These are phyloP conservation scores for Kodamaea laetipori DNA, from an alignment of 805 yeast genomes.

Conservation along the genomic window DNA sequence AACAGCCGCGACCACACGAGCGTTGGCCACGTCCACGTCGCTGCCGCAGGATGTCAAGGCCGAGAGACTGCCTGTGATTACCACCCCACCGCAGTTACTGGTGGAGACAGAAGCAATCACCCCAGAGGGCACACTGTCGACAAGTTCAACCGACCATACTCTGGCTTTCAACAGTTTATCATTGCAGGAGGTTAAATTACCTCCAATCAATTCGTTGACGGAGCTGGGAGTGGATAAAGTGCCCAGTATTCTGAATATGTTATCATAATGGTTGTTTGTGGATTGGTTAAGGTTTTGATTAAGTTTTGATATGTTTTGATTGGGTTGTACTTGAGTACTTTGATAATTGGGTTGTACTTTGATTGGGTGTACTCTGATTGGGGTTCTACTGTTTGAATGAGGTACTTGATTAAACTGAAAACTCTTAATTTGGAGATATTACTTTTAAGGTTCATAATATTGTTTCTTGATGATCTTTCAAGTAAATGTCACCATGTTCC, in stretches of 20 bases:
- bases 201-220: conserved; percentile 11
- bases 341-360: too few species aligned
- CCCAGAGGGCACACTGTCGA: conserved; percentile 10
- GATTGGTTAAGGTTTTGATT: too few species aligned
- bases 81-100: conserved; percentile 5
- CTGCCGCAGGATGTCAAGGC: conserved; percentile 7
- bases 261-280: conserved; percentile 8
- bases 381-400: too few species aligned
- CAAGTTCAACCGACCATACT: conserved; percentile 12
- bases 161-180: conserved; percentile 15
- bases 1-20: conserved; percentile 14
- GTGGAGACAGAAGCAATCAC: conserved; percentile 4
- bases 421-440: too few species aligned
- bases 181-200: conserved; percentile 16
- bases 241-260: conserved; percentile 15
- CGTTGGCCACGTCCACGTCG: conserved; percentile 12
- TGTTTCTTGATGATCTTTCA: too few species aligned
- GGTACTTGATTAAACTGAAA: too few species aligned
- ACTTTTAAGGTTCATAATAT: too few species aligned
- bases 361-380: too few species aligned
- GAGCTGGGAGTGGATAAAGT: conserved; percentile 14
- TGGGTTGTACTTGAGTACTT: too few species aligned
- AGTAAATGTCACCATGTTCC: too few species aligned
- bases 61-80: conserved; percentile 6
- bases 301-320: too few species aligned